These are phyloP conservation scores for Kwoniella sp. DNA, from an alignment of 768 basidiomycete species.

Conservation along the genomic window DNA sequence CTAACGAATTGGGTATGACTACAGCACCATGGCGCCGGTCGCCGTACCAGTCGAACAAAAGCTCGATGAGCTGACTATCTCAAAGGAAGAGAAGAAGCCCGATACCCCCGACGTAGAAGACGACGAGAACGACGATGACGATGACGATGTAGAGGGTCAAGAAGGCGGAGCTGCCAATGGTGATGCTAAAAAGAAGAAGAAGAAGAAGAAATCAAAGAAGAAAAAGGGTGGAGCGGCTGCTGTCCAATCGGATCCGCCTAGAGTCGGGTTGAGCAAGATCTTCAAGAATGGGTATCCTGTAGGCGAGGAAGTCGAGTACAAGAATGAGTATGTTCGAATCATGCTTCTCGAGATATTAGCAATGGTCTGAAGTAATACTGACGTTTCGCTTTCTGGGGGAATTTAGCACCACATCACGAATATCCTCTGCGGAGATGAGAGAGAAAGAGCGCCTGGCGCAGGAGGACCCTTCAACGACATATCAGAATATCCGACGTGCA, in stretches of 20 bases:
- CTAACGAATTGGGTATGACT: not conserved
- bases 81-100: conserved; percentile 17
- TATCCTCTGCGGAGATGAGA: conserved; percentile 86
- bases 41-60: conserved; percentile 12
- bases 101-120: conserved; percentile 13
- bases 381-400: not conserved
- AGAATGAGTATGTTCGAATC: conserved; percentile 76
- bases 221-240: conserved; percentile 61
- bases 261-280: conserved; percentile 82
- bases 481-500: conserved; percentile 83
- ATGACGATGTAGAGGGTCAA: conserved; percentile 28
- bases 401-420: conserved; percentile 82
- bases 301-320: conserved; percentile 88
- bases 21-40: conserved; percentile 19
- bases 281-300: conserved; percentile 89
- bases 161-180: conserved; percentile 8
- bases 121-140: conserved; percentile 29
- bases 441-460: conserved; percentile 74
- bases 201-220: conserved; percentile 64
- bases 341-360: no score
- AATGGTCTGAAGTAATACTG: no score
- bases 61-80: conserved; percentile 25
- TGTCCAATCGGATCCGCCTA: conserved; percentile 83
- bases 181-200: conserved; percentile 82
- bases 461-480: conserved; percentile 80